Conservation (phyloP, 2,329 filamentous ascomycete species). For the Pezicula rhizophila region DNA sequence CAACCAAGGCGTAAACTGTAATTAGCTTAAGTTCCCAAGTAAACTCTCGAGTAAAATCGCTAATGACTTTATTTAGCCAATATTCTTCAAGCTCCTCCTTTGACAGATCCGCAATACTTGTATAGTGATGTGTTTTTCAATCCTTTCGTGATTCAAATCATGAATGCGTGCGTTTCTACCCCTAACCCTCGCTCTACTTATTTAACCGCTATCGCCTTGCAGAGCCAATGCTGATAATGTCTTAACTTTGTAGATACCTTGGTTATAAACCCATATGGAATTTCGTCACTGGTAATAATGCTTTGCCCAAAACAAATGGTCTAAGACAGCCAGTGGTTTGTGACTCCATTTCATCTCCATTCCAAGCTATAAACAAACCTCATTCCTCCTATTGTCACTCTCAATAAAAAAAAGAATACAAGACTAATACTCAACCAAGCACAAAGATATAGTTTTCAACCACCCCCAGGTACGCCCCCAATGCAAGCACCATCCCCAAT, state of each 20-base stretch:
- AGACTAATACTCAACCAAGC: conserved; percentile 3
- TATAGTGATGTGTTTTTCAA: conserved; percentile 37
- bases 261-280: conserved; percentile 34
- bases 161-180: conserved; percentile 30
- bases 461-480: conserved; percentile 25
- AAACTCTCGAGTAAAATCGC: background rate
- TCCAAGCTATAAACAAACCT: too few relatives aligned
- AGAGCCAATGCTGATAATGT: conserved; percentile 3
- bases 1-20: conserved; percentile 32
- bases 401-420: too few relatives aligned
- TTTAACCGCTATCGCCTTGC: background rate
- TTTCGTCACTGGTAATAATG: conserved; percentile 35
- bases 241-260: conserved; percentile 29
- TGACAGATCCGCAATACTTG: conserved; percentile 26
- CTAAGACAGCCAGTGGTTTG: conserved; percentile 28
- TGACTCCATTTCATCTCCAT: too few relatives aligned
- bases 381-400: too few relatives aligned
- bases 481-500: background rate
- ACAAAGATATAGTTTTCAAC: conserved; percentile 32
- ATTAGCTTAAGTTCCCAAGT: background rate
- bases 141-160: conserved; percentile 33
- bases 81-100: conserved; percentile 32
- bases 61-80: conserved; percentile 25
- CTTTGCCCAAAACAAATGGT: conserved; percentile 29
- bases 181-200: background rate